Conservation (phyloP, 306 rosid species). For the Mimosa bimucronata region DNA sequence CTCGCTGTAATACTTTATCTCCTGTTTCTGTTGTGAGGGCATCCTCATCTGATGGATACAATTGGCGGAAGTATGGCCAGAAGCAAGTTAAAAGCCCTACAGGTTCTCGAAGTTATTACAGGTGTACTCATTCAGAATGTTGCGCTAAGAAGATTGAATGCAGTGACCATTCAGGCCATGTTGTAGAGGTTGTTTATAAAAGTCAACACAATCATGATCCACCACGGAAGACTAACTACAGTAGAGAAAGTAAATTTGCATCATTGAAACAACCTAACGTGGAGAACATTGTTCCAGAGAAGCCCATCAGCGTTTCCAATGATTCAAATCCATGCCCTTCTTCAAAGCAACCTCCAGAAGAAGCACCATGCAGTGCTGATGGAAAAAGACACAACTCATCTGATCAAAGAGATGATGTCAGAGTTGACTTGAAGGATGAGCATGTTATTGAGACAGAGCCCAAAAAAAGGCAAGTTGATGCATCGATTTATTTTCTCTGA, state of each 20-base stretch:
- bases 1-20: slow-evolving; percentile 39
- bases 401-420: slow-evolving; percentile 49
- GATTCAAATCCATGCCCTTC: slow-evolving; percentile 56
- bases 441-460: slow-evolving; percentile 52
- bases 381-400: slow-evolving; percentile 50
- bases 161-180: slow-evolving; percentile 62
- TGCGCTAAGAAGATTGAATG: slow-evolving; percentile 78
- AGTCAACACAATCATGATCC: slow-evolving; percentile 87
- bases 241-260: slow-evolving; percentile 48
- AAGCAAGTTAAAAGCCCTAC: slow-evolving; percentile 89
- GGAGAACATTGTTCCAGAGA: slow-evolving; percentile 44
- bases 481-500: slow-evolving; percentile 26
- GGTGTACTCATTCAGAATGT: slow-evolving; percentile 75
- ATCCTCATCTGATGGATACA: slow-evolving; percentile 81
- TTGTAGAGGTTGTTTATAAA: slow-evolving; percentile 66
- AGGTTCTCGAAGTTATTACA: slow-evolving; percentile 86
- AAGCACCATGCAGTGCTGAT: slow-evolving; percentile 44
- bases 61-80: slow-evolving; percentile 95
- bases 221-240: slow-evolving; percentile 54
- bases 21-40: slow-evolving; percentile 52
- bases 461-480: slow-evolving; percentile 66
- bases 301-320: slow-evolving; percentile 41
- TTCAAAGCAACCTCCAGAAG: slow-evolving; percentile 54
- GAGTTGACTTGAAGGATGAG: slow-evolving; percentile 56
- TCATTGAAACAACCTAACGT: slow-evolving; percentile 48